A percentile compares a stretch with the other conserved stretches of the same genome.
These are phyloP conservation scores for Thermothelomyces thermophilus DNA, from an alignment of 2,329 filamentous ascomycete genomes.

Conservation along the genomic window DNA sequence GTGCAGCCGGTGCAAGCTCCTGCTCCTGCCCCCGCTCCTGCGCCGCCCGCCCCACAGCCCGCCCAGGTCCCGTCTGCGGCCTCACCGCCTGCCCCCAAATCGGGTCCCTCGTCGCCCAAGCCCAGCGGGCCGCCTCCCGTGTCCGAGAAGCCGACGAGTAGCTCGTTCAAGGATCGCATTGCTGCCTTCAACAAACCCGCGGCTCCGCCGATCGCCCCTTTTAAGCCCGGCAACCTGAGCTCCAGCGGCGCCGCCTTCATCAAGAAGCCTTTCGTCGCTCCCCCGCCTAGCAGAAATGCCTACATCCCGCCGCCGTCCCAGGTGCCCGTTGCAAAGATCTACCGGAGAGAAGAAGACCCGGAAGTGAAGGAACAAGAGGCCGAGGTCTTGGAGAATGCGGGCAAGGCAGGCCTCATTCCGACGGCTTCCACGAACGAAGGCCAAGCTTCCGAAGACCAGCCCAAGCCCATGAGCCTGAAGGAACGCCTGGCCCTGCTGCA, in stretches of 20 bases:
- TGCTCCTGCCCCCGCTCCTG: constrained; percentile 30
- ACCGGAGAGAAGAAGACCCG: constrained; percentile 82
- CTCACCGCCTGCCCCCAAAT: constrained; percentile 37
- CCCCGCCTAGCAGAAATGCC: constrained; percentile 85
- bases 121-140: constrained; percentile 57
- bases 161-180: constrained; percentile 90
- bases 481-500: constrained; percentile 92
- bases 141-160: constrained; percentile 64
- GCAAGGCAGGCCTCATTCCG: constrained; percentile 56
- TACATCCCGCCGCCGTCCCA: constrained; percentile 75
- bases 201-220: constrained; percentile 80
- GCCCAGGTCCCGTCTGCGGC: constrained; percentile 25
- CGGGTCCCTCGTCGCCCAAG: constrained; percentile 32
- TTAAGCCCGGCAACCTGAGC: constrained; percentile 66
- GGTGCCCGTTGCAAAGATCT: constrained; percentile 64
- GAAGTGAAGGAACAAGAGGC: constrained; percentile 59
- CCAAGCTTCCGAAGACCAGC: constrained; percentile 65
- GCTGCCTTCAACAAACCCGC: constrained; percentile 92
- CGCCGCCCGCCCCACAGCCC: constrained; percentile 33
- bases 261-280: constrained; percentile 94
- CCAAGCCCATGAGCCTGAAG: constrained; percentile 88
- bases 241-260: constrained; percentile 64
- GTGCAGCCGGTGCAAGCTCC: constrained; percentile 34
- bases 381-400: constrained; percentile 60
- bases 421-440: constrained; percentile 39